Evolutionary conservation across 177 flowering plant species (phyloP).

Genomic region (Vitis hybrid): DNA sequence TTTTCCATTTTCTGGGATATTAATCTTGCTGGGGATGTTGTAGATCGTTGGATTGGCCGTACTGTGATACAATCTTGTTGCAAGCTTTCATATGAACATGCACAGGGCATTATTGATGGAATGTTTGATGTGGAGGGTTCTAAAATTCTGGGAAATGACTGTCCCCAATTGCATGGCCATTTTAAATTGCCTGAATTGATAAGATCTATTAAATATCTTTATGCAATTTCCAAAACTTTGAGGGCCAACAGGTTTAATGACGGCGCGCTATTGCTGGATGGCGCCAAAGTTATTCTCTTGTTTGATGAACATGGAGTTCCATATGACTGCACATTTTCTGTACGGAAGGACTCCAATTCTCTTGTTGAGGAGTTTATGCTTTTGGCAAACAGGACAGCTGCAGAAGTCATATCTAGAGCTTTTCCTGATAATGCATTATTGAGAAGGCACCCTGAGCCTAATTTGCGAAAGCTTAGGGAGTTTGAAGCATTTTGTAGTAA

Average conservation of each 20-base stretch:
- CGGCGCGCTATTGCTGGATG: slow-evolving; percentile 77
- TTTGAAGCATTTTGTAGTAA: slow-evolving; percentile 74
- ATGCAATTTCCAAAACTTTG: slow-evolving; percentile 57
- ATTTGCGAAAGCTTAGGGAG: slow-evolving; percentile 68
- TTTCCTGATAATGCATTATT: slow-evolving; percentile 79
- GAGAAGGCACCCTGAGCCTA: slow-evolving; percentile 92
- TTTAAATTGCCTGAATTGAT: slow-evolving; percentile 68
- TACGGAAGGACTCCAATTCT: slow-evolving; percentile 54
- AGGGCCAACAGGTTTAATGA: slow-evolving; percentile 53
- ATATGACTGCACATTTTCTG: slow-evolving; percentile 50
- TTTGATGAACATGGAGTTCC: slow-evolving; percentile 81
- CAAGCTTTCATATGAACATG: slow-evolving; percentile 86
- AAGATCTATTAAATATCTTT: slow-evolving; percentile 52
- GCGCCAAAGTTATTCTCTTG: slow-evolving; percentile 49
- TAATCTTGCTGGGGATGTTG: slow-evolving; percentile 44
- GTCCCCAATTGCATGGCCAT: slow-evolving; percentile 58
- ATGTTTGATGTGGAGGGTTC: slow-evolving; percentile 21
- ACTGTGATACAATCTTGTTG: slow-evolving; percentile 86
- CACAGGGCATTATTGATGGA: slow-evolving; percentile 77
- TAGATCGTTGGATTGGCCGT: slow-evolving; percentile 86
- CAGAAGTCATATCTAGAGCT: slow-evolving; percentile 78
- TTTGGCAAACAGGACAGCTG: slow-evolving; percentile 82
- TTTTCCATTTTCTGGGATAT: slow-evolving; percentile 86
- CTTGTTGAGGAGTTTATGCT: slow-evolving; percentile 98
- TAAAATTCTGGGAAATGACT: slow-evolving; percentile 14